These are phyloP conservation scores for Colletotrichum tofieldiae DNA, from an alignment of 2,329 filamentous ascomycete species.

Conservation along the genomic window DNA sequence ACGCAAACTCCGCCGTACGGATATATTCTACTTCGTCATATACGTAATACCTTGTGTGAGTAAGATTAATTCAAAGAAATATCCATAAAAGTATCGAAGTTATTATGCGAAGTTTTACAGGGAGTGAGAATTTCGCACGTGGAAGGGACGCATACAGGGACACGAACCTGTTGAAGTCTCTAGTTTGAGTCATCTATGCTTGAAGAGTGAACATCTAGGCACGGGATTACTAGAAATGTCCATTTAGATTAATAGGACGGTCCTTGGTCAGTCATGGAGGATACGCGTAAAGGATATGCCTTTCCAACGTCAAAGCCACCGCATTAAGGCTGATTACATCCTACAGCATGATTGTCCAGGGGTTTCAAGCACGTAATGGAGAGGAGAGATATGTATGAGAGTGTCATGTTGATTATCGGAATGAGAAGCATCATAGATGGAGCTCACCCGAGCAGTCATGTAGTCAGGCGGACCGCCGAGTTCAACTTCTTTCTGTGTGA, in stretches of 20 bases:
- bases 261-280: background rate
- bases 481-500: background rate
- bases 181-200: background rate
- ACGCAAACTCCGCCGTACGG: background rate
- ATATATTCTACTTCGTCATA: too few species aligned
- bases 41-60: too few species aligned
- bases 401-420: background rate
- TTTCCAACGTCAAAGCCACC: background rate
- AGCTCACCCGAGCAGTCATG: too few species aligned
- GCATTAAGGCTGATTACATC: background rate
- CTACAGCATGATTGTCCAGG: background rate
- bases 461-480: too few species aligned
- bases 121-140: too few species aligned
- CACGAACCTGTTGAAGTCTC: background rate
- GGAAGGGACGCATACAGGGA: too few species aligned
- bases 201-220: background rate
- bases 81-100: too few species aligned
- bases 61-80: too few species aligned
- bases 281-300: background rate
- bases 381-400: background rate
- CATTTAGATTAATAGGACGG: background rate
- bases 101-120: background rate
- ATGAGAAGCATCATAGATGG: too few species aligned
- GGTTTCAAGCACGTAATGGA: too few species aligned
- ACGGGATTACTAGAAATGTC: background rate